Percentiles rank a stretch among this genome's conserved stretches.
Conservation (phyloP, 2,329 filamentous ascomycete genomes). For the Bipolaris gigantea region DNA sequence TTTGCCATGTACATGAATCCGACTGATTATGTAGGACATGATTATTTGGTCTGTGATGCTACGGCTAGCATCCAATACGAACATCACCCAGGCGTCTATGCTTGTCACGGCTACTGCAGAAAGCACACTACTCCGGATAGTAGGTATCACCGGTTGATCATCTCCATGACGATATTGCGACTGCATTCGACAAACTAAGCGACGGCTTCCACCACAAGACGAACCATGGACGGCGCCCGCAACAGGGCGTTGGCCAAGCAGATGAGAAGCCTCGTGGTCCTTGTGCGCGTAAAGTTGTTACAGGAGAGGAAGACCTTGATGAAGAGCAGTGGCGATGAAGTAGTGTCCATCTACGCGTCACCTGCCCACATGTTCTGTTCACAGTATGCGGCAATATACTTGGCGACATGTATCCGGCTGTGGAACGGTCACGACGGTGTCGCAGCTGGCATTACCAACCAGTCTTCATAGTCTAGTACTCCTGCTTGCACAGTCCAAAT, state of each 20-base stretch:
- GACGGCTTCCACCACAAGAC: neutral
- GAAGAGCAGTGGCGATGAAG: neutral
- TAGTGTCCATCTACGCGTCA: neutral
- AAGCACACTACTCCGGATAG: conserved; percentile 5
- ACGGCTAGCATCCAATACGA: conserved; percentile 27
- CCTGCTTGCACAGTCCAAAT: conserved; percentile 1
- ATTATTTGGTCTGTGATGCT: conserved; percentile 26
- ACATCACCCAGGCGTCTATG: conserved; percentile 8
- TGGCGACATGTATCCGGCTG: neutral
- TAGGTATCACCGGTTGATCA: conserved; percentile 4
- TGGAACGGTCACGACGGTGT: neutral
- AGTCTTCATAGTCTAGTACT: neutral
- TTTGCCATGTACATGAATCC: conserved; percentile 14
- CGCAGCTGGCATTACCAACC: neutral
- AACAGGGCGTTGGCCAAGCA: neutral
- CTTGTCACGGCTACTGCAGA: conserved; percentile 2
- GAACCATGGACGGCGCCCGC: neutral
- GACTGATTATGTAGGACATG: conserved; percentile 35
- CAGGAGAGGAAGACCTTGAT: neutral
- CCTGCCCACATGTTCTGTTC: neutral
- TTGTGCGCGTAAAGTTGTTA: neutral
- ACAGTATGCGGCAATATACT: conserved; percentile 1
- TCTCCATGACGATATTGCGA: neutral
- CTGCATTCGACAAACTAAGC: neutral
- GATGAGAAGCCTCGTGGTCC: neutral